Conservation (phyloP, 306 rosid genomes). For the Pachyrhizus erosus region DNA sequence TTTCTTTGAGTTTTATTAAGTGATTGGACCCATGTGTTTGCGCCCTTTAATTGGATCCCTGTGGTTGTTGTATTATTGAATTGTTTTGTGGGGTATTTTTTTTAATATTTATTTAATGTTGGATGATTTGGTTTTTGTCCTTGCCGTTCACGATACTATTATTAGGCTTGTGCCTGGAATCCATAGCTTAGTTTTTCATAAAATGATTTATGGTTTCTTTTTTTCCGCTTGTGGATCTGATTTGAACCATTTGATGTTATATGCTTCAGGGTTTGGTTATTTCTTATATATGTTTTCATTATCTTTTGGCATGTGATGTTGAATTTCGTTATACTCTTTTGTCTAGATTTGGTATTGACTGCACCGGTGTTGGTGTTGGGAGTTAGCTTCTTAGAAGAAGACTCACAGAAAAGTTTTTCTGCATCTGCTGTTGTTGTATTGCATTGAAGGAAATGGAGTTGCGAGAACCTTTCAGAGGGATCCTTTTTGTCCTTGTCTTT, state of each 20-base stretch:
- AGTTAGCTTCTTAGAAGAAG: slow-evolving; percentile 41
- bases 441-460: slow-evolving; percentile 53
- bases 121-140: not conserved
- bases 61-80: not conserved
- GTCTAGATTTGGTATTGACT: slow-evolving; percentile 51
- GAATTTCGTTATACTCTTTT: slow-evolving; percentile 12
- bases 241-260: not conserved
- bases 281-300: not conserved
- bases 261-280: not conserved
- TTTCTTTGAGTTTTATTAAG: not conserved
- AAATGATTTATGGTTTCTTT: not conserved
- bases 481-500: slow-evolving; percentile 47
- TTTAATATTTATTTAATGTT: not conserved
- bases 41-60: not conserved
- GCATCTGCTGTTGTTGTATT: slow-evolving; percentile 28
- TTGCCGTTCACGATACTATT: not conserved
- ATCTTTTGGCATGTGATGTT: slow-evolving; percentile 17
- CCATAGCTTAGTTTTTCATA: not conserved
- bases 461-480: slow-evolving; percentile 44
- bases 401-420: not conserved
- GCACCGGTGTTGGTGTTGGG: not conserved
- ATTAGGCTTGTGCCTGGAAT: too few species aligned
- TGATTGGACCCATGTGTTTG: not conserved
- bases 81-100: not conserved
- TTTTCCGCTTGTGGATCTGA: slow-evolving; percentile 16